Base-by-base conservation (phyloP, 1,284 basidiomycete species). In the Entoloma clypeatum region DNA sequence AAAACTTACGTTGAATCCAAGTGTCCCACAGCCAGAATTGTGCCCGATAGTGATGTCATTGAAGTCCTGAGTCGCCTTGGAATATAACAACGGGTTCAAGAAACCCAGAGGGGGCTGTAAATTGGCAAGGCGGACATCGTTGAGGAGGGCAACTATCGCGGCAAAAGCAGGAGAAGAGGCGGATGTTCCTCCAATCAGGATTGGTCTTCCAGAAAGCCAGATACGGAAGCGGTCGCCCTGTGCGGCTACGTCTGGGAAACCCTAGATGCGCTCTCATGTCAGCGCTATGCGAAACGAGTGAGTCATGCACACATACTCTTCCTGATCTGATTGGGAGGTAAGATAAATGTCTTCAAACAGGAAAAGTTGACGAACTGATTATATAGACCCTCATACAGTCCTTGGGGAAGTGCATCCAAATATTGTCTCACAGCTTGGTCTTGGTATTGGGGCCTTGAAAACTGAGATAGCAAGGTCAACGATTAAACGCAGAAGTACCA, bases 81-180 rank as follows among this genome's bases (percentile, higher is more conserved):
- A 59, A 53, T 81, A 81, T 9, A 81, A 44, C 11, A 77, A 58
- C 3, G 79, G 79, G 54, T 83, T 81, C 49, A 81, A 61, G 63
- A 81, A 82, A 2, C 79, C 79, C 16, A 81, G 64, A 2, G 77
- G 54, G 13, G 62, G 53, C 36, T 71, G 65, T 1, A 71, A 68
- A 9, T 65, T 55, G 25, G 64, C 58, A 21, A 79, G 57, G 14
- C 76, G 66, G 11, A 67, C 76, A 52, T 85, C 81, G 56, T 85
- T 86, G 41, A 86, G 63, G 32, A 82, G 62, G 1, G 78, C 67
- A 1, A 86, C 63, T 39, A 85, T 62, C 2, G 64, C 71, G 10
- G 75, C 69, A 44, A 78, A 75, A 1, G 75, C 62, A 0, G 81
- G 81, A n/a, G 78, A 59, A 0, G 79, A 68, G 2, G 77, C 77